Conservation (phyloP, 1,284 basidiomycete genomes). For the Sporisorium graminicola region DNA sequence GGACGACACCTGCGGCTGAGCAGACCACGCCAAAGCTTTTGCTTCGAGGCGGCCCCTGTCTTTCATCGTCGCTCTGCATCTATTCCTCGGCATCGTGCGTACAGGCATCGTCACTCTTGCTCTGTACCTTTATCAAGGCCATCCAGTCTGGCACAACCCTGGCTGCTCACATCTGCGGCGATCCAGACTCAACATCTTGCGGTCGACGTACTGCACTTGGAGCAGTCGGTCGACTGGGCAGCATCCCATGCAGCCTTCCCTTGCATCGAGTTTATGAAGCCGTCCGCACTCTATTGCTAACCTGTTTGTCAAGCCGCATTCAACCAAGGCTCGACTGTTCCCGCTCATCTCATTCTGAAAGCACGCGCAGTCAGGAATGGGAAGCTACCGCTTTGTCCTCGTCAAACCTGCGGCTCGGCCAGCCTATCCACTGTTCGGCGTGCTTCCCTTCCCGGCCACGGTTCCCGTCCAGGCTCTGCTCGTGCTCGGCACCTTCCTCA, state of each 20-base stretch:
- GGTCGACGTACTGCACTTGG: not conserved
- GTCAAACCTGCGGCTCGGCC: constrained; percentile 33
- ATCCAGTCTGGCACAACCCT: not conserved
- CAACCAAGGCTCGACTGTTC: not conserved
- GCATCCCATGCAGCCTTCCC: constrained; percentile 3
- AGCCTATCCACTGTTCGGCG: constrained; percentile 32
- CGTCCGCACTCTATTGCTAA: not conserved
- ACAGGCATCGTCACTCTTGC: not conserved
- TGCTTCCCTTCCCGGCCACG: constrained; percentile 23
- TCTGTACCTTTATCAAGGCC: too few relatives aligned
- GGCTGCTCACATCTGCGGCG: not conserved
- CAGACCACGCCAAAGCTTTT: too few relatives aligned
- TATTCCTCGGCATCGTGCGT: not conserved
- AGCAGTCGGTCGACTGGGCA: not conserved
- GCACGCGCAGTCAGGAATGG: constrained; percentile 24
- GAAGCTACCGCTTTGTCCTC: constrained; percentile 38
- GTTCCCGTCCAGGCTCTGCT: constrained; percentile 30
- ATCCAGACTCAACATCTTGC: not conserved
- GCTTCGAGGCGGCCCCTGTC: not conserved
- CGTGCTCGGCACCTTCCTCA: constrained; percentile 16
- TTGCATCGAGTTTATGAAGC: not conserved
- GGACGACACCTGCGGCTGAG: constrained; percentile 9
- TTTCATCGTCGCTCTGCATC: not conserved
- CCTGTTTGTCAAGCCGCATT: not conserved
- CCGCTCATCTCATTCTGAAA: too few relatives aligned